phyloP scores from a whole-genome alignment of 2,329 filamentous ascomycete species.

The Stachybotrys echinatus region DNA sequence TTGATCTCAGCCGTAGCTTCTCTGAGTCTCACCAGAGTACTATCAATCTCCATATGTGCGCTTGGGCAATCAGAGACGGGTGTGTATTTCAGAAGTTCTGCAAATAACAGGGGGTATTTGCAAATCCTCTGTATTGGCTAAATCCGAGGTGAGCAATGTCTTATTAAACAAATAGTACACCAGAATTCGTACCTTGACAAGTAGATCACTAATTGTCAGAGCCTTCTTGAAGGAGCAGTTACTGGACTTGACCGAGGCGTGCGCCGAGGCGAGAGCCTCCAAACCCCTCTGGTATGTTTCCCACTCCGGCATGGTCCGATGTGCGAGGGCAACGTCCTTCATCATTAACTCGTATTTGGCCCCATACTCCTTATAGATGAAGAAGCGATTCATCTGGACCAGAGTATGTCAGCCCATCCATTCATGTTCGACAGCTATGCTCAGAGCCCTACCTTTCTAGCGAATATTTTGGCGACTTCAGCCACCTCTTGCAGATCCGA shows the following conservation, averaged over 20 bases:
- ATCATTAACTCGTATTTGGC: slow-evolving; percentile 84
- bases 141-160: slow-evolving; percentile 1
- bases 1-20: slow-evolving; percentile 78
- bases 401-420: slow-evolving; percentile 5
- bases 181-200: slow-evolving; percentile 69
- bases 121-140: slow-evolving; percentile 90
- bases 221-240: slow-evolving; percentile 65
- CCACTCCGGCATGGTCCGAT: slow-evolving; percentile 68
- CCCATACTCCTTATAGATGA: slow-evolving; percentile 86
- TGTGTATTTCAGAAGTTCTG: slow-evolving; percentile 76
- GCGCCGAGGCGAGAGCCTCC: slow-evolving; percentile 71
- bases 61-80: slow-evolving; percentile 80
- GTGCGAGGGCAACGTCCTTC: slow-evolving; percentile 66
- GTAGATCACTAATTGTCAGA: slow-evolving; percentile 74
- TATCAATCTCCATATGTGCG: slow-evolving; percentile 75
- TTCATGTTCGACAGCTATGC: not conserved
- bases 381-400: slow-evolving; percentile 76
- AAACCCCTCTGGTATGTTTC: slow-evolving; percentile 77
- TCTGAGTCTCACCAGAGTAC: slow-evolving; percentile 64
- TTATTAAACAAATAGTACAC: slow-evolving; percentile 2
- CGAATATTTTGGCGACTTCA: slow-evolving; percentile 57
- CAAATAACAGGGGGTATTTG: slow-evolving; percentile 83
- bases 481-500: slow-evolving; percentile 55
- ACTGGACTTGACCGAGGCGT: slow-evolving; percentile 64
- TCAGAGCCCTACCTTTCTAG: slow-evolving; percentile 42